Percentiles rank a stretch among this genome's conserved stretches.
Conservation (phyloP, 2,329 filamentous ascomycete species). For the Alternaria consortialis region DNA sequence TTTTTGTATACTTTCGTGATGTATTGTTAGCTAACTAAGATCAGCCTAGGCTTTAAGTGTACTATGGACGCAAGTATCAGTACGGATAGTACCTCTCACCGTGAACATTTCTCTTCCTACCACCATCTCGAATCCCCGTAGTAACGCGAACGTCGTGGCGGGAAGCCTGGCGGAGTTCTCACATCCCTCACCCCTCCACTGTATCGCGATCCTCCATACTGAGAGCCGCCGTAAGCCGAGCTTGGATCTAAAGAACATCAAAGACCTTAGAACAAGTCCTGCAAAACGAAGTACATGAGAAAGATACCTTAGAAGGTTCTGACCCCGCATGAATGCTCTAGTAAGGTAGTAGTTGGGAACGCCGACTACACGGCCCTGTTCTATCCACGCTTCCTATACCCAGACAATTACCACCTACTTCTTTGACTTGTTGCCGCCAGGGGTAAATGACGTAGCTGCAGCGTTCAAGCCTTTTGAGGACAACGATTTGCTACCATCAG, state of each 20-base stretch:
- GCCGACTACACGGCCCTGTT: not conserved
- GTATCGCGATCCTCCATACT: not conserved
- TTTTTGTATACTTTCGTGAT: no score
- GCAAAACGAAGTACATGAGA: not conserved
- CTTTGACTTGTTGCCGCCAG: not conserved
- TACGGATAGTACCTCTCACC: not conserved
- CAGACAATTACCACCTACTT: not conserved
- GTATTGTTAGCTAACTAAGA: no score
- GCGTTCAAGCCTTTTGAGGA: slow-evolving; percentile 4
- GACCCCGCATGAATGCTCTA: no score
- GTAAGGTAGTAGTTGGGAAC: not conserved
- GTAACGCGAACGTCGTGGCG: not conserved
- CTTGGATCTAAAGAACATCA: not conserved
- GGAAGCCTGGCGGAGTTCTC: not conserved
- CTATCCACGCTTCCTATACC: not conserved
- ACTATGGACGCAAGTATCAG: not conserved
- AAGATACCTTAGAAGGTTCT: not conserved
- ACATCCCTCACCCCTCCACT: not conserved
- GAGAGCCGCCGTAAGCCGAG: not conserved
- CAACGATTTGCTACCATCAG: not conserved
- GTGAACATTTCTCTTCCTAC: not conserved
- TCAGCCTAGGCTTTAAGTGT: not conserved
- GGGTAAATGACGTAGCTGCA: not conserved
- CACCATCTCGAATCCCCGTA: not conserved
- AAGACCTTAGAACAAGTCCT: not conserved